Base-by-base conservation (phyloP, 208 protist genomes). In the Leishmania turanica region DNA sequence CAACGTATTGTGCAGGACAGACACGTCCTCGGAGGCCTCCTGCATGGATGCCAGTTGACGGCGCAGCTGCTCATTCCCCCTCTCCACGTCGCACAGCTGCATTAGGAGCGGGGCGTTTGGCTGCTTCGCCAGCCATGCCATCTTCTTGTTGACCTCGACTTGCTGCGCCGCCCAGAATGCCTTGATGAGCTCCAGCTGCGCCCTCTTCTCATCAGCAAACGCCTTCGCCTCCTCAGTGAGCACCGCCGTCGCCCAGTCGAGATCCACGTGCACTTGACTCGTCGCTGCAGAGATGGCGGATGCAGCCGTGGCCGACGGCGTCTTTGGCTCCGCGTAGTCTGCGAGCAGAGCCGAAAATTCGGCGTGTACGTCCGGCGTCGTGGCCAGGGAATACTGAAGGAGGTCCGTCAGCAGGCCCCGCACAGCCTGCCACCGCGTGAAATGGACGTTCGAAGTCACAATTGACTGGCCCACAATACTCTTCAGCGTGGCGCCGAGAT, bases 91-190 rank as follows among this genome's bases (percentile, higher is more conserved):
- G 56, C 84, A 82, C 49, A 93, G 79, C 21, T 90, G 82, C 71
- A 64, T 58, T 17, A 96, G 81, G 49, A 88, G 84, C 42, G 75
- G 65, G 40, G 91, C 80, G 66, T 87, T 85, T 4, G 79, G 77
- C 80, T 93, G 89, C 69, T 86, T 85, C 40, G 76, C 54, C 37
- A 93, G 84, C 89, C 89, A 93, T 58, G 80, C 77, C 79, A 90
- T 56, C 73, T 90, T 90, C 70, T 93, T 93, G n/a, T 84, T 37
- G 69, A 75, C 45, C 75, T 92, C 89, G 6, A 31, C 54, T 37
- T 71, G 68, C 56, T 83, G 85, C 24, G 70, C 82, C 65, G 64
- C 31, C 80, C 79, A 90, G 77, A 54, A 77, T 40, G 53, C 47
- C 42, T 45, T 78, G 19, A 53, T 56, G 34, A 40, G 53, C 56